These are phyloP conservation scores for Xylaria sp. DNA, from an alignment of 495 filamentous ascomycete genomes.

Conservation along the genomic window DNA sequence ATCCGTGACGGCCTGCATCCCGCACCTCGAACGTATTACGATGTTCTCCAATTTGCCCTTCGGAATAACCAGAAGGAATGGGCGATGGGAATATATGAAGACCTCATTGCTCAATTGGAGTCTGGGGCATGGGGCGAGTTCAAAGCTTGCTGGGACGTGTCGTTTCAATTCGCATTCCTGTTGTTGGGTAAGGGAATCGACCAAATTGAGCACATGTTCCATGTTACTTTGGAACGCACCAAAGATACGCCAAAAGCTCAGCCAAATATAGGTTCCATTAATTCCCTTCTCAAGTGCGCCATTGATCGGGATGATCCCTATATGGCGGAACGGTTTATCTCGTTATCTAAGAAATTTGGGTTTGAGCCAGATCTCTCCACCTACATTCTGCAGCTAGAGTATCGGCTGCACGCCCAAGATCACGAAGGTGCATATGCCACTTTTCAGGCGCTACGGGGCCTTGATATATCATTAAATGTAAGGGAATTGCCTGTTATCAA, in stretches of 20 bases:
- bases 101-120: slow-evolving; percentile 54
- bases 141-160: slow-evolving; percentile 69
- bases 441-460: slow-evolving; percentile 64
- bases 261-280: slow-evolving; percentile 75
- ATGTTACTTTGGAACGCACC: slow-evolving; percentile 61
- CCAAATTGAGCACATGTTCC: slow-evolving; percentile 72
- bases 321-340: slow-evolving; percentile 73
- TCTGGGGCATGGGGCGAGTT: slow-evolving; percentile 35
- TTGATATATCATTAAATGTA: slow-evolving; percentile 55
- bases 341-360: slow-evolving; percentile 65
- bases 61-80: slow-evolving; percentile 66
- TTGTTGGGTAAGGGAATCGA: slow-evolving; percentile 70
- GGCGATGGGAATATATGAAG: slow-evolving; percentile 67
- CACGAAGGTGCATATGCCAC: slow-evolving; percentile 68
- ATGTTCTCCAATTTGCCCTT: slow-evolving; percentile 56
- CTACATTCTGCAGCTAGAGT: slow-evolving; percentile 75
- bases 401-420: slow-evolving; percentile 72
- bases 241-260: slow-evolving; percentile 47
- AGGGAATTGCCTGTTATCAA: slow-evolving; percentile 72
- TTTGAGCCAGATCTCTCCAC: slow-evolving; percentile 71
- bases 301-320: slow-evolving; percentile 72
- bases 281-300: slow-evolving; percentile 75
- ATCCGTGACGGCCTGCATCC: slow-evolving; percentile 51
- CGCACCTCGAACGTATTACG: slow-evolving; percentile 53
- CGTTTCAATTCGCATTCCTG: slow-evolving; percentile 78